Conservation (phyloP, 2,329 filamentous ascomycete species). For the Pseudogymnoascus sp. region DNA sequence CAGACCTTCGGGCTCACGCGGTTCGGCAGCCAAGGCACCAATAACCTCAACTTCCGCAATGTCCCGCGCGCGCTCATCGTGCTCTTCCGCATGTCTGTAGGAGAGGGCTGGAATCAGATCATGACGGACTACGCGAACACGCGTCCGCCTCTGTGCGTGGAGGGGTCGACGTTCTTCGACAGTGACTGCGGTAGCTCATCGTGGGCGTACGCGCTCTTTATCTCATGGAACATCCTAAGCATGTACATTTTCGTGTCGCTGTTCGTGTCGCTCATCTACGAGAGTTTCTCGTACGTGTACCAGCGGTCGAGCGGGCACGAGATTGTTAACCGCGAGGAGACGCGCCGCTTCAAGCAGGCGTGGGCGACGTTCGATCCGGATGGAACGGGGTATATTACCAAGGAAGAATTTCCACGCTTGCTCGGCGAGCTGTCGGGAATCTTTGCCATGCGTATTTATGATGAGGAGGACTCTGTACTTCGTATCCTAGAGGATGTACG, state of each 20-base stretch:
- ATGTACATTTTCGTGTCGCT: slow-evolving; percentile 99
- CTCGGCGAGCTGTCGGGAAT: slow-evolving; percentile 88
- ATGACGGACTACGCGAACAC: slow-evolving; percentile 94
- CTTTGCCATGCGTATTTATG: slow-evolving; percentile 96
- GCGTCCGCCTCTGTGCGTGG: slow-evolving; percentile 72
- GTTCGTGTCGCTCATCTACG: slow-evolving; percentile 97
- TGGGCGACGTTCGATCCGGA: slow-evolving; percentile 94
- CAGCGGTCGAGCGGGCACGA: slow-evolving; percentile 91
- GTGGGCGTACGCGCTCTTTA: slow-evolving; percentile 86
- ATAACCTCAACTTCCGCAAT: slow-evolving; percentile 85
- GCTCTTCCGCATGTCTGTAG: slow-evolving; percentile 85
- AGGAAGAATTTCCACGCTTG: slow-evolving; percentile 80
- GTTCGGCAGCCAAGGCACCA: slow-evolving; percentile 65
- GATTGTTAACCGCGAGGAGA: slow-evolving; percentile 84
- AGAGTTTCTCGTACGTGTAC: slow-evolving; percentile 99
- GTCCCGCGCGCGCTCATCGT: slow-evolving; percentile 91
- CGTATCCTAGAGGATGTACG: slow-evolving; percentile 80
- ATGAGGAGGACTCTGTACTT: slow-evolving; percentile 80
- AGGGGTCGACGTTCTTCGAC: slow-evolving; percentile 63
- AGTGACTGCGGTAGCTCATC: slow-evolving; percentile 88
- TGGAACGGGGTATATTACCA: slow-evolving; percentile 84
- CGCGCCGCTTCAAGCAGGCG: slow-evolving; percentile 93
- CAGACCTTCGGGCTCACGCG: slow-evolving; percentile 93
- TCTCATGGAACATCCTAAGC: slow-evolving; percentile 97
- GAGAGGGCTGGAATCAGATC: slow-evolving; percentile 91